Percentiles rank a stretch among this genome's conserved stretches.
phyloP scores from a whole-genome alignment of 305 asterid species.

The Fraxinus floribunda region DNA sequence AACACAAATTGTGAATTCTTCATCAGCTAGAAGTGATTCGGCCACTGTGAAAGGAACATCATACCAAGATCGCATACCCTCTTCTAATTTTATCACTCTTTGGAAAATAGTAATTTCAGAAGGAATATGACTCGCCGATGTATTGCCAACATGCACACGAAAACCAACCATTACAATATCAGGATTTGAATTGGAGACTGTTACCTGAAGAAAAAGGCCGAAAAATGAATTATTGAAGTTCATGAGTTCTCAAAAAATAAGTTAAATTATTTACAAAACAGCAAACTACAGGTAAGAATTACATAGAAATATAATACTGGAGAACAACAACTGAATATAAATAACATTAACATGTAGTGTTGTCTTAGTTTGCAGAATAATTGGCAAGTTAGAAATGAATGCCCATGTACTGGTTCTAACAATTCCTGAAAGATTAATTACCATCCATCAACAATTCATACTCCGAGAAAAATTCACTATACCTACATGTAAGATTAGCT shows the following conservation, averaged over 20 bases:
- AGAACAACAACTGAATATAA: slow-evolving; percentile 1
- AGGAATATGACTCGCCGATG: slow-evolving; percentile 89
- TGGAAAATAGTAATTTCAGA: slow-evolving; percentile 86
- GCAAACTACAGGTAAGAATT: neutral
- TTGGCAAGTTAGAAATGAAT: neutral
- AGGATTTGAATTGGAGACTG: slow-evolving; percentile 90
- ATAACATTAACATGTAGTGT: neutral
- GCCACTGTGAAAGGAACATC: slow-evolving; percentile 97
- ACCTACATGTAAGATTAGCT: neutral
- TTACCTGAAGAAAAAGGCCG: slow-evolving; percentile 51
- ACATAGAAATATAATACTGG: neutral
- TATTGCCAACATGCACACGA: slow-evolving; percentile 90
- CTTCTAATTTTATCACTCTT: slow-evolving; percentile 84
- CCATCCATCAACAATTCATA: neutral
- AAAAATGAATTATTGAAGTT: slow-evolving; percentile 21
- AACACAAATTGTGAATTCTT: slow-evolving; percentile 73
- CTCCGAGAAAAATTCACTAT: neutral
- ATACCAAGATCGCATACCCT: slow-evolving; percentile 99
- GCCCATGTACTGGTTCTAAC: neutral
- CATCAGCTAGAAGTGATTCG: slow-evolving; percentile 97
- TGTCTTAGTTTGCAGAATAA: neutral
- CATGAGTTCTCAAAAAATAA: slow-evolving; percentile 16
- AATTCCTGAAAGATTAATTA: neutral
- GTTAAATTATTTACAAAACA: slow-evolving; percentile 5
- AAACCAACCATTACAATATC: slow-evolving; percentile 97